phyloP scores from a whole-genome alignment of 2,329 filamentous ascomycete genomes.

The Triangularia verruculosa region DNA sequence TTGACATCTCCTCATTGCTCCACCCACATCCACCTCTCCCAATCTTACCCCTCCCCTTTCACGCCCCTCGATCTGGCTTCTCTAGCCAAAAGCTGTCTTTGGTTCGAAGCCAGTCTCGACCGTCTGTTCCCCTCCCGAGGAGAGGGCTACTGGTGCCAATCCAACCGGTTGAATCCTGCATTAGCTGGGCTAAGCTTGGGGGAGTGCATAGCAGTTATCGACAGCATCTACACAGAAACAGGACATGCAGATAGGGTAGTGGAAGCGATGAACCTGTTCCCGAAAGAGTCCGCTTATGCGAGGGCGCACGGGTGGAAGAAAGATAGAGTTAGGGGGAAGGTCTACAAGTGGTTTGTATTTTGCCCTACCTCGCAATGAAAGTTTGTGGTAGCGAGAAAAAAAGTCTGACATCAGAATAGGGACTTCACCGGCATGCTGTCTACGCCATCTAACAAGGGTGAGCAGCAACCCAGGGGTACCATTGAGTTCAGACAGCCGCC shows the following conservation, averaged over 20 bases:
- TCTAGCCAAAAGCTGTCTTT: constrained; percentile 34
- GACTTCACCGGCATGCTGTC: constrained; percentile 31
- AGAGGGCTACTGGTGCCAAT: constrained; percentile 36
- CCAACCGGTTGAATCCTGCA: constrained; percentile 32
- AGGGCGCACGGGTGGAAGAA: constrained; percentile 31
- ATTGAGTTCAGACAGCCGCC: constrained; percentile 39
- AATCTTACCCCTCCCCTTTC: constrained; percentile 22
- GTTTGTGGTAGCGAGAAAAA: neutral
- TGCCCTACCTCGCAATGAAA: neutral
- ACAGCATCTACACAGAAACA: constrained; percentile 15
- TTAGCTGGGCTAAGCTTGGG: constrained; percentile 24
- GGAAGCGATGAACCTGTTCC: constrained; percentile 35
- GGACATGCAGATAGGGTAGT: constrained; percentile 21
- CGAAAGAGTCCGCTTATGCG: constrained; percentile 33
- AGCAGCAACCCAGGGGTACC: constrained; percentile 27
- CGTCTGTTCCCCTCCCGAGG: constrained; percentile 30
- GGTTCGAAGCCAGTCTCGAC: constrained; percentile 37
- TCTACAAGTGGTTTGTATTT: constrained; percentile 40
- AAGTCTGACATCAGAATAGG: neutral
- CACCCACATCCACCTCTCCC: constrained; percentile 39
- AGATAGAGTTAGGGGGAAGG: constrained; percentile 39
- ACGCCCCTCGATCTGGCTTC: constrained; percentile 27
- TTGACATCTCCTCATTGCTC: constrained; percentile 32
- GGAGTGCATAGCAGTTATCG: constrained; percentile 29
- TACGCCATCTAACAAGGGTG: neutral